Evolutionary conservation across 345 rosid species (phyloP), one percentile per base, ranked within the genome.

Genomic region (Capsella bursapastoris): DNA sequence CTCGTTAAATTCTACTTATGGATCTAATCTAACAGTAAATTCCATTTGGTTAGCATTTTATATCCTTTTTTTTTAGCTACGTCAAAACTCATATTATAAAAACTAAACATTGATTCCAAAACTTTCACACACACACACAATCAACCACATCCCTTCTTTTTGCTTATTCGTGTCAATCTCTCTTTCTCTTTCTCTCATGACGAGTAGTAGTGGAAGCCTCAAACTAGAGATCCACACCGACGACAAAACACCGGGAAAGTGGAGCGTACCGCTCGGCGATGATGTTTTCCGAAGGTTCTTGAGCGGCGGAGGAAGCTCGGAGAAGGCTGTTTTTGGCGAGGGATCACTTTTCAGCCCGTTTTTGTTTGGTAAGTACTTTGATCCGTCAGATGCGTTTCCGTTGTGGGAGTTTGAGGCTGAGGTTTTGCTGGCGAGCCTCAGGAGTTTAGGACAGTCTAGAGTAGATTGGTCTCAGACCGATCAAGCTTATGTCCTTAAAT

Each of bases 381-480:
- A 93, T 86, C 97, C 97, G 1, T 91, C 88, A 4, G 96, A 93
- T 74, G 98, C 98, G 2, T 93, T 93, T 83, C 94, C 96, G 0
- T 67, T 93, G 5, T 91, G 98, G 98, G 98, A 93, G 15, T 86
- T 89, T 49, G 91, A 91, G 35, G 83, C 97, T 0, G 88, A 87
- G 16, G 72, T 83, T 57, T 68, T 93, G 75, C 65, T 88, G 9
- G 75, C 80, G 22, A 77, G 75, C 77, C 87, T 89, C 32, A 82
- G 87, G 75, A 89, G 79, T 75, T 72, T 81, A 8, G 86, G 91
- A 76, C 86, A 86, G 82, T 84, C 80, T 58, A 69, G 48, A 22
- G 88, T 89, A 8, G 96, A 91, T 73, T 93, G 98, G 96, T 81
- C 75, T 49, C 91, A 88, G 80, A 85, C 87, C 7, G 96, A 86